Evolutionary conservation across 106 monocot species (phyloP).

Genomic region (Dendrobium huoshanense): DNA sequence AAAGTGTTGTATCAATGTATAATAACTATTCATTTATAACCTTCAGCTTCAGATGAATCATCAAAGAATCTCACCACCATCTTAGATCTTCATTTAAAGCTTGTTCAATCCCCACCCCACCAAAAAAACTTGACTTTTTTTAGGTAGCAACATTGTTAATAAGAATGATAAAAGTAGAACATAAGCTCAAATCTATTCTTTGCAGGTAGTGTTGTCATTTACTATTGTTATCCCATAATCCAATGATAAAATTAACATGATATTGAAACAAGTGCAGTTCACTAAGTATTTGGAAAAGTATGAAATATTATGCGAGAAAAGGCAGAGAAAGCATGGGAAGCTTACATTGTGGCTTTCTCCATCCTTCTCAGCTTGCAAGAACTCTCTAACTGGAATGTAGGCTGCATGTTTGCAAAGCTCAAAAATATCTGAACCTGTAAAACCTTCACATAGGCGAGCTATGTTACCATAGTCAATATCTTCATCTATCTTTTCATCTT

Average conservation of each 20-base stretch:
- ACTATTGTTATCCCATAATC: neutral
- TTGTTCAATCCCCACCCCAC: no score
- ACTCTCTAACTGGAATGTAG: constrained; percentile 86
- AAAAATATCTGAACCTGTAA: constrained; percentile 85
- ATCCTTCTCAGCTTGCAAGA: constrained; percentile 70
- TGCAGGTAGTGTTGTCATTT: no score
- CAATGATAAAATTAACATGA: neutral
- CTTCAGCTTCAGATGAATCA: no score
- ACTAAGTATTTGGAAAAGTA: neutral
- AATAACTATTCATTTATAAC: no score
- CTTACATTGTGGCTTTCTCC: constrained; percentile 46
- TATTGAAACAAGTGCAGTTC: neutral
- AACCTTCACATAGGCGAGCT: constrained; percentile 69
- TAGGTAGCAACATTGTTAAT: no score
- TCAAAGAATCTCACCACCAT: no score
- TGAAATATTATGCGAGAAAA: neutral
- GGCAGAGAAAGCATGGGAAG: neutral
- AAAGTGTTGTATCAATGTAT: no score
- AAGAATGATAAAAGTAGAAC: no score
- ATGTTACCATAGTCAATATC: constrained; percentile 72
- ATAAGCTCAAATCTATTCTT: no score
- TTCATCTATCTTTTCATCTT: constrained; percentile 67
- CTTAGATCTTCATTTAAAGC: no score
- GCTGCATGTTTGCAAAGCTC: constrained; percentile 96
- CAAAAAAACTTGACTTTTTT: no score